Conservation (phyloP, 805 yeast species). For the Candida ulmi region DNA sequence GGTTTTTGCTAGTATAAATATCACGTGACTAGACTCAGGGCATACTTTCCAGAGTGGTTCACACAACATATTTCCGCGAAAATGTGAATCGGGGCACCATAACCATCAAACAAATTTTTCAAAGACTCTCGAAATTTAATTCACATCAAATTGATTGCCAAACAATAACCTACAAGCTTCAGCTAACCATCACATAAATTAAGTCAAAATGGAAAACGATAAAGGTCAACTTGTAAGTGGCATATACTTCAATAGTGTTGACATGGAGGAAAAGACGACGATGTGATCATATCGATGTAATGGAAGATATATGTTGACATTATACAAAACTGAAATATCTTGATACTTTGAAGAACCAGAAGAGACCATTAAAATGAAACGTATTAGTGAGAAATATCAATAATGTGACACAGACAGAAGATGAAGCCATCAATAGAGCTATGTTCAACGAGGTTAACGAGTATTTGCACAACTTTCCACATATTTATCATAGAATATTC, state of each 20-base stretch:
- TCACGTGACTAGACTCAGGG: constrained; percentile 9
- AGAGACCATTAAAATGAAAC: too few species aligned
- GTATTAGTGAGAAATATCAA: too few species aligned
- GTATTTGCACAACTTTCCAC: too few species aligned
- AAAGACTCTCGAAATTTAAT: neutral
- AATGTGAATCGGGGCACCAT: neutral
- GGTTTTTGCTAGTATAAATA: neutral
- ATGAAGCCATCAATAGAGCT: too few species aligned
- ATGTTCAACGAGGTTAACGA: too few species aligned
- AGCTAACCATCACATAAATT: constrained; percentile 8
- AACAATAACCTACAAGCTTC: neutral
- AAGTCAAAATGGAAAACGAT: constrained; percentile 96
- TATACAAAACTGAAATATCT: too few species aligned
- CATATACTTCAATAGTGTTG: neutral
- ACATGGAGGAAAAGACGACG: neutral
- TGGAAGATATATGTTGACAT: too few species aligned
- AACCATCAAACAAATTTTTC: constrained; percentile 13
- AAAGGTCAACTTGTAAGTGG: constrained; percentile 96
- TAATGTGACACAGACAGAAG: too few species aligned
- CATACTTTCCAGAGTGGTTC: neutral
- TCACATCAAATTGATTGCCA: neutral
- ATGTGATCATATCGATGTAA: neutral
- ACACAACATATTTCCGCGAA: neutral
- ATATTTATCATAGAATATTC: too few species aligned
- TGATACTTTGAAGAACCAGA: too few species aligned